Evolutionary conservation across 2,329 filamentous ascomycete genomes (phyloP).

Genomic region (Cordyceps javanica): DNA sequence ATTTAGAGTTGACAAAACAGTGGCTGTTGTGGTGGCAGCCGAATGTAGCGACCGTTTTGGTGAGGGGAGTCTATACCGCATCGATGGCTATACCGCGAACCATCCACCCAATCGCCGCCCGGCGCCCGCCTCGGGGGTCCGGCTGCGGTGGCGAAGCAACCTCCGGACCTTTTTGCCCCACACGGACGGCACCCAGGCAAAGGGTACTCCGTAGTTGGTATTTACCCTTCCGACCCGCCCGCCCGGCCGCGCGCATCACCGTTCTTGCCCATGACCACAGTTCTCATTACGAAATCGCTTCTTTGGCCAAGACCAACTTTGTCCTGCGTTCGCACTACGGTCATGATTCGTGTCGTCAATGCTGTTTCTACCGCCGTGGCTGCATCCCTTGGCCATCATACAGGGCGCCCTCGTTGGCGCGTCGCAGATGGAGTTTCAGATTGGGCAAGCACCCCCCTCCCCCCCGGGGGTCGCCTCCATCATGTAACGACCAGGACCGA

Average conservation of each 20-base stretch:
- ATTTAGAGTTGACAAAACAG: too few species aligned
- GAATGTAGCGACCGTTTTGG: not conserved
- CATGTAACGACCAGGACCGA: not conserved
- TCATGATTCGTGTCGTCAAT: not conserved
- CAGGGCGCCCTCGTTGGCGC: not conserved
- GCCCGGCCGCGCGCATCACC: not conserved
- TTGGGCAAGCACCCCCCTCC: not conserved
- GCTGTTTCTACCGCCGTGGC: slow-evolving; percentile 1
- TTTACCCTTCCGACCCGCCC: not conserved
- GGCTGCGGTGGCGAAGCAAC: not conserved
- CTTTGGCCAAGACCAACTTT: not conserved
- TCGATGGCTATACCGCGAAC: not conserved
- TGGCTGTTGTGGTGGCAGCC: too few species aligned
- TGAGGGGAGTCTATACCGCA: not conserved
- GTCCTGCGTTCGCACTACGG: not conserved
- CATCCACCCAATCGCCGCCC: not conserved
- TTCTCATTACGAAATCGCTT: not conserved
- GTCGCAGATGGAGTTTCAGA: slow-evolving; percentile 10
- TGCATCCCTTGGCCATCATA: not conserved
- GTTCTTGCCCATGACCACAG: not conserved
- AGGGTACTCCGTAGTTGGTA: not conserved
- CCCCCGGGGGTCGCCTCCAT: not conserved
- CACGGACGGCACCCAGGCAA: not conserved
- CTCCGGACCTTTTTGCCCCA: not conserved
- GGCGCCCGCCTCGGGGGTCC: not conserved